phyloP scores from a whole-genome alignment of 208 protist genomes.

The Perkinsela sp. region DNA sequence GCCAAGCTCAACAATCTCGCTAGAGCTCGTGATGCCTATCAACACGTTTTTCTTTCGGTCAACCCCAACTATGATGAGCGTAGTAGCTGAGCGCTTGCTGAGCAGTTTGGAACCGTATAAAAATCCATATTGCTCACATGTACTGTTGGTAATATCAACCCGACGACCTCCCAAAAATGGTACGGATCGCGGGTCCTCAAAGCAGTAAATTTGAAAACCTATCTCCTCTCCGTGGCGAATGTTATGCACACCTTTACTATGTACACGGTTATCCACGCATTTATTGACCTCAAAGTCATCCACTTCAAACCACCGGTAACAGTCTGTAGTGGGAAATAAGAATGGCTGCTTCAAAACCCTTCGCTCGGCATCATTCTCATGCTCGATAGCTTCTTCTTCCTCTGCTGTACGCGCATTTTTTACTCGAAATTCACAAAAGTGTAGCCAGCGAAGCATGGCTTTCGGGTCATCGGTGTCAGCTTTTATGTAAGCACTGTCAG shows the following conservation, averaged over 20 bases:
- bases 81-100: not conserved
- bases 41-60: not conserved
- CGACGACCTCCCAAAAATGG: not conserved
- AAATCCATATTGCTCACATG: not conserved
- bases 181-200: not conserved
- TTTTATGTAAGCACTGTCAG: conserved; percentile 31
- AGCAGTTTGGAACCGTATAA: not conserved
- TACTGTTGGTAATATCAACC: not conserved
- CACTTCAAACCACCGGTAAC: conserved; percentile 11
- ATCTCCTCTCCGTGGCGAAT: not conserved
- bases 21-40: not conserved
- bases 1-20: not conserved
- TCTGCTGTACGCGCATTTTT: not conserved
- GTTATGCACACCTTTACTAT: not conserved
- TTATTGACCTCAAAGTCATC: not conserved
- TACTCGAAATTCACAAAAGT: not conserved
- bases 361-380: not conserved
- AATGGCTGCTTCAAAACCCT: not conserved
- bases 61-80: not conserved
- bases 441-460: not conserved
- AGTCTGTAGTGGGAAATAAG: conserved; percentile 25
- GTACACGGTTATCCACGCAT: not conserved
- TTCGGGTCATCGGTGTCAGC: conserved; percentile 20
- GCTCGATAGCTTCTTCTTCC: not conserved
- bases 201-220: not conserved